Percentiles rank a stretch among this genome's conserved stretches.
Conservation (phyloP, 148 eudicot genomes). For the Vaccinium vitisidaea region DNA sequence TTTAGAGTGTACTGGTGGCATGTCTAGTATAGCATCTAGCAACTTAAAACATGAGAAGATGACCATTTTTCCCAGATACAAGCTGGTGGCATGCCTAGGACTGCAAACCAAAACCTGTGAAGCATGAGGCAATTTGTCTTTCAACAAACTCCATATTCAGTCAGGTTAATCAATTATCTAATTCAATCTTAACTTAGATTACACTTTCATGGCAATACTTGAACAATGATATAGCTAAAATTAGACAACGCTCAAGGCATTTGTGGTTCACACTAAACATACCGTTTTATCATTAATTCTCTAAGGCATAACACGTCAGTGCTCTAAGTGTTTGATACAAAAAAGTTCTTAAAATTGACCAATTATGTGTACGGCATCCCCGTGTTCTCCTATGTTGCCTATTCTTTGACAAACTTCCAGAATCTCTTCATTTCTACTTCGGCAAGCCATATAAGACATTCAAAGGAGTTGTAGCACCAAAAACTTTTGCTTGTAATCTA, state of each 20-base stretch:
- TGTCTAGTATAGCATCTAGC: background rate
- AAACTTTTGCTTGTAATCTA: background rate
- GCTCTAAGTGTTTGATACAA: background rate
- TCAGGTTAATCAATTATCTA: background rate
- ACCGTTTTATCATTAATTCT: background rate
- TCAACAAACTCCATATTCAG: constrained; percentile 2
- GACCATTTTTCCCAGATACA: background rate
- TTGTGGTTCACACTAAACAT: background rate
- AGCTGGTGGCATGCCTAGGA: background rate
- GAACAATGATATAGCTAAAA: background rate
- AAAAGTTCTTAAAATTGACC: constrained; percentile 2
- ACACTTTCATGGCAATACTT: background rate
- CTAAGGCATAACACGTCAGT: background rate
- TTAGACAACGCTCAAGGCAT: background rate
- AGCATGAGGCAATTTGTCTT: background rate
- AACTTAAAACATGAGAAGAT: background rate
- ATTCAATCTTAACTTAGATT: background rate
- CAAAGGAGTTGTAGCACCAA: background rate
- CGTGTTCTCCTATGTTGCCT: background rate
- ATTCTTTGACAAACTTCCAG: constrained; percentile 7
- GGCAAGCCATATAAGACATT: constrained; percentile 1
- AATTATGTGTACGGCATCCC: background rate
- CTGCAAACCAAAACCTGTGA: background rate
- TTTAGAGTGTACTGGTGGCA: background rate
- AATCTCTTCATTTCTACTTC: background rate